Percentiles rank a stretch among this genome's conserved stretches.
phyloP scores from a whole-genome alignment of 2,329 filamentous ascomycete species.

The Chrysoporthe cubensis region DNA sequence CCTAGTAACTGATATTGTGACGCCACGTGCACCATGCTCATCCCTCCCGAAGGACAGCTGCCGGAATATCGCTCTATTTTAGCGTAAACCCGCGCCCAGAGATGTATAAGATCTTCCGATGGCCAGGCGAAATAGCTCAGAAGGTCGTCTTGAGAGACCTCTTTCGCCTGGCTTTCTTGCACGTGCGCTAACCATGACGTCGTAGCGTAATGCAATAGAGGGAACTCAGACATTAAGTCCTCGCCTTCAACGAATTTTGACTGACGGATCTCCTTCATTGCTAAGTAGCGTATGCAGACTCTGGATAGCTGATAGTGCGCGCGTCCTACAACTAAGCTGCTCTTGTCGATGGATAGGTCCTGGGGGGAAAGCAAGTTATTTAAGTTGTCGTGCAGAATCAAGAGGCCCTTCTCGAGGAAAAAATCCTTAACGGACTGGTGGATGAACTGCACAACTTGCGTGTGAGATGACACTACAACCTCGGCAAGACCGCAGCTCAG shows the following conservation, averaged over 20 bases:
- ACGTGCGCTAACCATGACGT: conserved; percentile 29
- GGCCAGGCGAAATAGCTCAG: too few relatives aligned
- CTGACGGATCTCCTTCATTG: conserved; percentile 32
- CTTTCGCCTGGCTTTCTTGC: neutral
- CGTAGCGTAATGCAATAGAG: conserved; percentile 30
- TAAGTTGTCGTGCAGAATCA: conserved; percentile 21
- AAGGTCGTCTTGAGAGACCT: too few relatives aligned
- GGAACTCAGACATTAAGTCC: conserved; percentile 16
- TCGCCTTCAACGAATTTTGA: neutral
- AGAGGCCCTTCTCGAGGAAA: conserved; percentile 34
- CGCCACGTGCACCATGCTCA: too few relatives aligned
- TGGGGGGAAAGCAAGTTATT: too few relatives aligned
- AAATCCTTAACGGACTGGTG: conserved; percentile 42
- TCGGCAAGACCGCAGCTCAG: conserved; percentile 40
- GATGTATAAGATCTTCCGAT: too few relatives aligned
- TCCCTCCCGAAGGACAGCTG: too few relatives aligned
- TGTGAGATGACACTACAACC: conserved; percentile 11
- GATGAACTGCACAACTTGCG: conserved; percentile 38
- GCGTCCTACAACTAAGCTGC: conserved; percentile 5
- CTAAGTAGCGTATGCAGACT: conserved; percentile 35
- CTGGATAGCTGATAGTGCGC: conserved; percentile 33
- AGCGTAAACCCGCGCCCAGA: too few relatives aligned
- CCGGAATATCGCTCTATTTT: too few relatives aligned
- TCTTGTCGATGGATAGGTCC: conserved; percentile 18
- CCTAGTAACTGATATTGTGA: too few relatives aligned